phyloP scores from a whole-genome alignment of 169 alveolate genomes.

The Cryptosporidium xiaoi region DNA sequence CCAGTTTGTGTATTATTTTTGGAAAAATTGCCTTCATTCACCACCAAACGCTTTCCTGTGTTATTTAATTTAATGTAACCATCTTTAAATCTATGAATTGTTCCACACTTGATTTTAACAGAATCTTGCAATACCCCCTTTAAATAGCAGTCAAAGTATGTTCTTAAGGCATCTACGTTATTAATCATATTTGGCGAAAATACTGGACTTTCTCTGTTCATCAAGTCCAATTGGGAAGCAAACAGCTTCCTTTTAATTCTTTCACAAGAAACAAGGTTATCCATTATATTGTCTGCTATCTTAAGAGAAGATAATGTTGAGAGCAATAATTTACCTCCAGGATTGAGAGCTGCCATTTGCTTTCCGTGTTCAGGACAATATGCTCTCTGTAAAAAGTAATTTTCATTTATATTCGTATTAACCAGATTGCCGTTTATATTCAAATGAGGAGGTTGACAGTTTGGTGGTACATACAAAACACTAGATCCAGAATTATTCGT shows the following conservation, averaged over 20 bases:
- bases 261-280: background rate
- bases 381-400: conserved; percentile 34
- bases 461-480: conserved; percentile 43
- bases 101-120: conserved; percentile 32
- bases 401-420: background rate
- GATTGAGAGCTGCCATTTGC: conserved; percentile 21
- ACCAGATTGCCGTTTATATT: background rate
- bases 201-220: conserved; percentile 33
- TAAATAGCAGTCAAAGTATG: conserved; percentile 5
- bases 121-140: conserved; percentile 37
- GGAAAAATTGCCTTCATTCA: background rate
- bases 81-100: conserved; percentile 46
- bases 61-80: background rate
- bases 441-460: conserved; percentile 44
- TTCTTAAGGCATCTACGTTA: background rate
- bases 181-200: conserved; percentile 42
- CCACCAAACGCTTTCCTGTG: background rate
- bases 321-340: conserved; percentile 46
- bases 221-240: conserved; percentile 31
- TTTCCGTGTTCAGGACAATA: conserved; percentile 66
- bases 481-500: conserved; percentile 3
- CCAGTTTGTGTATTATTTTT: background rate
- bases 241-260: conserved; percentile 25
- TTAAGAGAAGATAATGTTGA: conserved; percentile 35
- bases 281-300: conserved; percentile 31